Base-by-base conservation (phyloP, 176 grass and related monocot species). In the Oryza rufipogon region DNA sequence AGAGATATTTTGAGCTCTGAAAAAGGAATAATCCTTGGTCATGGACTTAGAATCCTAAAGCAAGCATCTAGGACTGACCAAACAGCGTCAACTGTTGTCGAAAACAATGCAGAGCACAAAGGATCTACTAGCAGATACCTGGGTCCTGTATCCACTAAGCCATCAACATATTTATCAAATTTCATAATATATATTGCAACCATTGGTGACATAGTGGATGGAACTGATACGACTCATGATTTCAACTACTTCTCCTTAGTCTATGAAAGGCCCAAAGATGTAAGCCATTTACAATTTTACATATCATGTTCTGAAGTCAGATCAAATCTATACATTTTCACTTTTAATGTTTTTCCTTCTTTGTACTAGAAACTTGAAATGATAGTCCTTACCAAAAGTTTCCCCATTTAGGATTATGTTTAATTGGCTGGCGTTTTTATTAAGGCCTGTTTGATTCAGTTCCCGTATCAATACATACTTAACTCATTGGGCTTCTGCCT, bases 241-340 rank as follows among this genome's bases (percentile, higher is more conserved):
- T 98, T 98, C 91, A 95, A 98, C 87, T 98, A 94, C 80, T 98
- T 98, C 84, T 98, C 96, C 51, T 86, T 98, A 67, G 90, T 95
- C 46, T 95, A 95, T 3, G 96, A 98, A 77, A 88, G 92, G 85
- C 96, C 92, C 64, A 98, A 93, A 95, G 96, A 98, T 91, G 95
- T 97, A 93, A 97, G 92, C 19, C 25, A 61, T 41, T 69, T 73
- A 90, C 28, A 33, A 49, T 41, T 69, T 73, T 58, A 16, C 63
- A 63, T 20, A 65, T 69, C 33, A 61, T 80, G 11, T 79, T 88
- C 65, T 78, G 30, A 52, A 51, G 70, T 74, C 65, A 80, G 68
- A 68, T 80, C 22, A 67, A 87, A 82, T 78, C 47, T 68, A 7
- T 70, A 77, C 4, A 4, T 0, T 63, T 54, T 81, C 47, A 11